These are phyloP conservation scores for Claviceps monticola DNA, from an alignment of 2,329 filamentous ascomycete species.

Conservation along the genomic window DNA sequence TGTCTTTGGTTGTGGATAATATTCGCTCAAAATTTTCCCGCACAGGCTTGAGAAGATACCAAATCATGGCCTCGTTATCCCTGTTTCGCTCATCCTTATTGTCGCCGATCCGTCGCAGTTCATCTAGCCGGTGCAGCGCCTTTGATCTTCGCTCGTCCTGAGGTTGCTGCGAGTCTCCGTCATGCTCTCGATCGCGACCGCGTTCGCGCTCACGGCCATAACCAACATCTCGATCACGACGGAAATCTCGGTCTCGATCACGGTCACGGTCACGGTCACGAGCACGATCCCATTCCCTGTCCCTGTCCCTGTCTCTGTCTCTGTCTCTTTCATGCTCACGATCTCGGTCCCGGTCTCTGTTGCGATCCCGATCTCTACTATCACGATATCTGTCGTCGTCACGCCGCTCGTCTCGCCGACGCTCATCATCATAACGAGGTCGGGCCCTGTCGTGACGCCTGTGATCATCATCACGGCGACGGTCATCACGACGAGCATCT, in stretches of 20 bases:
- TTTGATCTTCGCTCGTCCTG: slow-evolving; percentile 28
- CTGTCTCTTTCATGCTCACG: slow-evolving; percentile 10
- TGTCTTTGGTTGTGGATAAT: slow-evolving; percentile 46
- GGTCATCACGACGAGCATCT: background rate
- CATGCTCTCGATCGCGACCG: slow-evolving; percentile 11
- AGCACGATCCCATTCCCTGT: slow-evolving; percentile 6
- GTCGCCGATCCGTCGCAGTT: slow-evolving; percentile 32
- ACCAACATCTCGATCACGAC: slow-evolving; percentile 12
- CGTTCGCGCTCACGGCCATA: slow-evolving; percentile 13
- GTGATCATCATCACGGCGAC: slow-evolving; percentile 6
- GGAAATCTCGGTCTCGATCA: slow-evolving; percentile 10
- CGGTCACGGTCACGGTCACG: slow-evolving; percentile 2
- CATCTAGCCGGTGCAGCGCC: slow-evolving; percentile 26
- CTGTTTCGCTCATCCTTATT: slow-evolving; percentile 33
- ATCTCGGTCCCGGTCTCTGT: slow-evolving; percentile 1
- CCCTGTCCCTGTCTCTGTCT: slow-evolving; percentile 9
- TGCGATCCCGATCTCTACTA: slow-evolving; percentile 8
- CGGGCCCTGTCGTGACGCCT: slow-evolving; percentile 1
- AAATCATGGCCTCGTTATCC: slow-evolving; percentile 33
- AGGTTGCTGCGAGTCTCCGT: slow-evolving; percentile 17
- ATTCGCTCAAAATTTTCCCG: slow-evolving; percentile 45
- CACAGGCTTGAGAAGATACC: slow-evolving; percentile 42
- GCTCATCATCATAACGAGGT: slow-evolving; percentile 15
- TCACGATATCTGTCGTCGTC: slow-evolving; percentile 13
- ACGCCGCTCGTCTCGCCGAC: slow-evolving; percentile 12